Base-by-base conservation (phyloP, 768 basidiomycete genomes). In the Wakefieldia striispora region DNA sequence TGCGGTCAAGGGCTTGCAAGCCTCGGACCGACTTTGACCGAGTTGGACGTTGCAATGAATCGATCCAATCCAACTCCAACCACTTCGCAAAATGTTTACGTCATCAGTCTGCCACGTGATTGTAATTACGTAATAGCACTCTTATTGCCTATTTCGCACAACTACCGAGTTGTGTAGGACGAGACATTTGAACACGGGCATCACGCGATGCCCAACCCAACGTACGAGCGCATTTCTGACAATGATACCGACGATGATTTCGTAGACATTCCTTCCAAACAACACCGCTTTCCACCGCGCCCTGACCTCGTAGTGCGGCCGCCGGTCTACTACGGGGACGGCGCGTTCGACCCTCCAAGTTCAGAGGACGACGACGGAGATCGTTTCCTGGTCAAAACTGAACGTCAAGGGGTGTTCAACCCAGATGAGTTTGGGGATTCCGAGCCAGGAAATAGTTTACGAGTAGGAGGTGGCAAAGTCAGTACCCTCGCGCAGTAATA, bases 311-410 rank as follows among this genome's bases (percentile, higher is more conserved):
- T 44, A 31, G 54, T 61, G 17, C 59, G 64, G 40, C 75, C 75
- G 3, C 57, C 56, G 1, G 58, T 67, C 6, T 91, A 91, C 68
- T 91, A 91, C 56, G 84, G 78, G 26, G 88, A 90, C 17, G 87
- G 88, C 0, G 75, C 81, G 0, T 91, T 90, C 59, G 85, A 88
- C 55, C 76, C 84, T 19, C 86, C 88, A 7, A 87, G 85, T 59
- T 89, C 88, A n/a, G 84, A 84, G 41, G 85, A 85, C n/a, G 86
- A 84, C 48, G 77, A 79, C 23, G 78, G 75, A 27, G 64, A 72
- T 8, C 43, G 23, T 13, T 70, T 82, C 17, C 53, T 79, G 27
- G 80, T 80, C 53, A 84, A 85, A 61, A 61, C 68, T 1, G 58
- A 44, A 4, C 48, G 53, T 33, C 21, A n/a, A 6, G 46, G 38